Evolutionary conservation across 2,329 filamentous ascomycete genomes (phyloP).

Genomic region (Exophiala oligosperma): DNA sequence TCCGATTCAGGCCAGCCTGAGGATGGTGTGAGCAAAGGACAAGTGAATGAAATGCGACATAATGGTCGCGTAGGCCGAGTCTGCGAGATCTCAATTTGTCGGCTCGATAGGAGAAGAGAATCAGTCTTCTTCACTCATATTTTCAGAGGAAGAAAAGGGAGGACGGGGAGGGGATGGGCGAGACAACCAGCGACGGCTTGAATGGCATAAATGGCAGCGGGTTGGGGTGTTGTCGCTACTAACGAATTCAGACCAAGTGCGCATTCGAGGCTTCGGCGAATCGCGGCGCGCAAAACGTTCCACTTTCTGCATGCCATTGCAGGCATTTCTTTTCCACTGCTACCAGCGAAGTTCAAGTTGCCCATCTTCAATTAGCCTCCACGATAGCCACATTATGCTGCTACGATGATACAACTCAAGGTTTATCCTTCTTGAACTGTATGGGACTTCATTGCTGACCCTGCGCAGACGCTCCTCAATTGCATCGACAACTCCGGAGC

Average conservation of each 20-base stretch:
- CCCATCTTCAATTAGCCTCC: conserved; percentile 6
- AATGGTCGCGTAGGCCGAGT: conserved; percentile 17
- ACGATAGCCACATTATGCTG: conserved; percentile 30
- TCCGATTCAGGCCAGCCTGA: conserved; percentile 25
- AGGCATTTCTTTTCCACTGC: neutral
- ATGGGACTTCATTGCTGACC: too few relatives aligned
- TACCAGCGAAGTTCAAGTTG: neutral
- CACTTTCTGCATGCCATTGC: neutral
- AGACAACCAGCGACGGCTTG: neutral
- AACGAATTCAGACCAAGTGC: neutral
- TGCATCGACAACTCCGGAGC: conserved; percentile 99
- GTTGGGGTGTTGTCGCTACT: neutral
- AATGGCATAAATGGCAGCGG: conserved; percentile 3
- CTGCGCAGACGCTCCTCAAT: conserved; percentile 81
- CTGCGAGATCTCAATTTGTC: neutral
- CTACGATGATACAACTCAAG: conserved; percentile 91
- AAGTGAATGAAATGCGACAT: conserved; percentile 23
- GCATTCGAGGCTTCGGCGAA: neutral
- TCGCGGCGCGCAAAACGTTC: neutral
- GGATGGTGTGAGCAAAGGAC: conserved; percentile 11
- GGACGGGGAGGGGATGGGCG: neutral
- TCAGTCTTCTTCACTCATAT: conserved; percentile 1
- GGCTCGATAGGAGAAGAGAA: conserved; percentile 1
- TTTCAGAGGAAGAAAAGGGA: conserved; percentile 1
- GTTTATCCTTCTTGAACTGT: conserved; percentile 35